Evolutionary conservation across 495 filamentous ascomycete genomes (phyloP), one percentile per base, ranked within the genome.

Genomic region (Lichina pygmaea): DNA sequence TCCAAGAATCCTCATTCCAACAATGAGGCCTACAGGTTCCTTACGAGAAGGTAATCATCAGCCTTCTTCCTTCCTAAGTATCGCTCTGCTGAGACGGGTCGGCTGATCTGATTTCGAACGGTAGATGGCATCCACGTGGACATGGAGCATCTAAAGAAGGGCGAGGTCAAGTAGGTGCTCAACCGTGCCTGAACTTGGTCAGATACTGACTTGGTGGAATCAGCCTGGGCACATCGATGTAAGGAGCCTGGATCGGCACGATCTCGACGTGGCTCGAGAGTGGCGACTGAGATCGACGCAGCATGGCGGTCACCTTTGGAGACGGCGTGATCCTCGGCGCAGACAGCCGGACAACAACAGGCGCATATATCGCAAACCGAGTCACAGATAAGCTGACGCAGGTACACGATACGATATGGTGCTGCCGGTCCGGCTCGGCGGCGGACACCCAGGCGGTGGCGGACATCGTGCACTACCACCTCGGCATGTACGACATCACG

Each of bases 401-500:
- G 63, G 86, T 97, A 39, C 81, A 92, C 62, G 89, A 95, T 61
- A 95, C 86, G 43, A 94, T 97, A 60, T 97, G 89, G 89, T 97
- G 89, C 69, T 97, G 89, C 65, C 78, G 77, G 51, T 94, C 91
- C 44, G 89, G 89, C 32, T 95, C 89, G 9, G 89, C 89, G 16
- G 89, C 89, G 53, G 89, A 97, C 59, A 97, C 89, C 46, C 89
- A 97, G 62, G 91, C 89, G 17, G 78, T 97, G 40, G 91, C 89
- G 43, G 89, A 97, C 57, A 93, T 97, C 50, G 89, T 95, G 40
- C 80, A 86, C 54, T 94, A 93, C 61, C 77, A 97, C 57, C 71
- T 97, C 42, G 82, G 82, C 59, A 75, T 93, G 69, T 93, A 91
- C 62, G 77, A 77, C 40, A 78, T 93, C 56, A 68, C 65, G 54